Conservation (phyloP, 176 grass and related monocot species). For the Oryza rufipogon region DNA sequence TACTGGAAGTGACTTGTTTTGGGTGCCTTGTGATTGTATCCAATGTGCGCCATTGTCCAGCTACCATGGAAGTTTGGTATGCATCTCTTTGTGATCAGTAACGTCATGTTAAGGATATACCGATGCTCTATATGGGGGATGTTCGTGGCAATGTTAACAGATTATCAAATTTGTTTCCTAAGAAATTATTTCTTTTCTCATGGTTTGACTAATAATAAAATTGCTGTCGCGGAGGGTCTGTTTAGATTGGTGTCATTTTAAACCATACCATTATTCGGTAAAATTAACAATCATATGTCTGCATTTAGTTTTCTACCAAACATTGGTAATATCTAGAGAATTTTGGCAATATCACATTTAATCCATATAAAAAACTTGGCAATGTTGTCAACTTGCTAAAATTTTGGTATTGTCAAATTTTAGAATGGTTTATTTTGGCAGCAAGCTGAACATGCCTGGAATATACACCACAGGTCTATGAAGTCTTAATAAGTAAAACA, state of each 20-base stretch:
- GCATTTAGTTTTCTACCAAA: too few species aligned
- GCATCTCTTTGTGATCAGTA: conserved; percentile 21
- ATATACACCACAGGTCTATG: neutral
- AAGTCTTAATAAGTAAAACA: neutral
- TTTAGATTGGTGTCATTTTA: too few species aligned
- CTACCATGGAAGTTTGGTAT: conserved; percentile 86
- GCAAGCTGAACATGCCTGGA: neutral
- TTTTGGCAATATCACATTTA: too few species aligned
- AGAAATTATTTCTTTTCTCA: neutral
- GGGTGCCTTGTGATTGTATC: conserved; percentile 95
- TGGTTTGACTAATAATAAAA: neutral
- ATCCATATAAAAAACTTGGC: too few species aligned
- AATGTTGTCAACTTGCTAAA: too few species aligned
- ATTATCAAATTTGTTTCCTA: neutral
- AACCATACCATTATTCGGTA: too few species aligned
- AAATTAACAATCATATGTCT: too few species aligned
- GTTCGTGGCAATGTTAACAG: neutral
- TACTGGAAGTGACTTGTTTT: conserved; percentile 96
- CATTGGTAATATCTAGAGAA: too few species aligned
- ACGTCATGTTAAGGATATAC: conserved; percentile 1
- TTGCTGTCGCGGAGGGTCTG: neutral
- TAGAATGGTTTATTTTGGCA: too few species aligned
- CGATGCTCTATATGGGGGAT: neutral
- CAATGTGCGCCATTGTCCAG: conserved; percentile 84
- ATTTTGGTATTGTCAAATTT: too few species aligned